phyloP scores from a whole-genome alignment of 2,329 filamentous ascomycete species.

The Thielaviopsis ethacetica region DNA sequence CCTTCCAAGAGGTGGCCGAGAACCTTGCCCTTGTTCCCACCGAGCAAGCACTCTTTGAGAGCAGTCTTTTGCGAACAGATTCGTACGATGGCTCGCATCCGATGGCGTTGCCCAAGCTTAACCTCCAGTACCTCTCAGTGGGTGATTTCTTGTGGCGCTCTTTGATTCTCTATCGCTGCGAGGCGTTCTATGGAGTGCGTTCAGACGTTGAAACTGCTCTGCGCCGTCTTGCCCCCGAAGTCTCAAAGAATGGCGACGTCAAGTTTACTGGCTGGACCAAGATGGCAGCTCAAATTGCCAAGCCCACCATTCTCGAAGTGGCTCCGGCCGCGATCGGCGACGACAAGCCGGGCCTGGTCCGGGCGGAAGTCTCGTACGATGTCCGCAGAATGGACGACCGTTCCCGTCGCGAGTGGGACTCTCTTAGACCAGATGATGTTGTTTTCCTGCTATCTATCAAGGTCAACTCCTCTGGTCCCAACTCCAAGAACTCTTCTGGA shows the following conservation, averaged over 20 bases:
- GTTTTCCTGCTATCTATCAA: constrained; percentile 66
- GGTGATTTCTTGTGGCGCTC: constrained; percentile 96
- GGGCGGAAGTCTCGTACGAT: constrained; percentile 74
- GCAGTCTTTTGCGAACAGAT: constrained; percentile 63
- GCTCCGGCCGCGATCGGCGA: constrained; percentile 71
- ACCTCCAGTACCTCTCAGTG: constrained; percentile 85
- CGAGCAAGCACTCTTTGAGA: constrained; percentile 66
- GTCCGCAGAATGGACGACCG: constrained; percentile 62
- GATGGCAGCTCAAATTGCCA: constrained; percentile 79
- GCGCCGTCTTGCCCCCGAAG: constrained; percentile 59
- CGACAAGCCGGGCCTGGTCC: constrained; percentile 65
- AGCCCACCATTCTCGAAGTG: constrained; percentile 75
- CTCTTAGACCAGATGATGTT: constrained; percentile 69
- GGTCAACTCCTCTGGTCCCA: constrained; percentile 31
- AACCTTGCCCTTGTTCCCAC: constrained; percentile 68
- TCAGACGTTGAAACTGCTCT: constrained; percentile 77
- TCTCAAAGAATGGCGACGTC: constrained; percentile 45
- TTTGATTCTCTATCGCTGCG: constrained; percentile 72
- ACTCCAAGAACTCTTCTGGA: constrained; percentile 35
- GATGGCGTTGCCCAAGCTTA: constrained; percentile 82
- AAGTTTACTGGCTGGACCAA: constrained; percentile 72
- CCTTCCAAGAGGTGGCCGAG: constrained; percentile 65
- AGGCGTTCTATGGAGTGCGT: constrained; percentile 85
- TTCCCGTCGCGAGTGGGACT: constrained; percentile 77
- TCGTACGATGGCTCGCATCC: constrained; percentile 75